Percentiles rank a stretch among this genome's conserved stretches.
phyloP scores from a whole-genome alignment of 176 grass and related monocot species.

The Oryza longistaminata region DNA sequence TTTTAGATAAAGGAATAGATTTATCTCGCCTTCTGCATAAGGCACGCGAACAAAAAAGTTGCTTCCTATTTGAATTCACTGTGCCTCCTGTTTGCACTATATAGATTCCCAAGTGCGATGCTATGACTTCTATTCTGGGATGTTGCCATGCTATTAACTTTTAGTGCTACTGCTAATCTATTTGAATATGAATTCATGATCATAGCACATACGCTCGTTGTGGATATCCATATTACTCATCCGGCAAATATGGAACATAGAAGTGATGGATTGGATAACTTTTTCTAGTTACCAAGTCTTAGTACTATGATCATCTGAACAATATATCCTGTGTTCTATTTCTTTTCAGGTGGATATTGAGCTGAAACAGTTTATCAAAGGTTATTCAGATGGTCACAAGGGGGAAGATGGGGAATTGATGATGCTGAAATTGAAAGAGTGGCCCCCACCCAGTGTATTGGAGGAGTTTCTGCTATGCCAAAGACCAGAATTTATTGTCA shows the following conservation, averaged over 20 bases:
- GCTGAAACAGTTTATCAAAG: conserved; percentile 81
- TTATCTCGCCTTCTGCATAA: no score
- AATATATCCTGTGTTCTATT: conserved; percentile 23
- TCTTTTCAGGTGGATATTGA: conserved; percentile 80
- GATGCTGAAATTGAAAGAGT: conserved; percentile 90
- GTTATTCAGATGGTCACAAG: conserved; percentile 68
- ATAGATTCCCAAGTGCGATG: neutral
- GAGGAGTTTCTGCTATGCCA: conserved; percentile 91
- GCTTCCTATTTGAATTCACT: conserved; percentile 16
- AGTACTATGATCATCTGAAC: neutral
- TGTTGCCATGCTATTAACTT: neutral
- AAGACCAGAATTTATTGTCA: conserved; percentile 89
- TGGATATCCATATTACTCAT: neutral
- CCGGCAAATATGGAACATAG: neutral
- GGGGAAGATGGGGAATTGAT: conserved; percentile 39
- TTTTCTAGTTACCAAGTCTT: neutral
- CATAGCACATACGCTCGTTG: no score
- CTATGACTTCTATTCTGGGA: conserved; percentile 7
- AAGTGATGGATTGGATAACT: conserved; percentile 8
- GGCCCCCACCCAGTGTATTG: conserved; percentile 63
- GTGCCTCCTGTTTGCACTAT: neutral
- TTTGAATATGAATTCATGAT: conserved; percentile 16
- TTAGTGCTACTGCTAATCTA: neutral
- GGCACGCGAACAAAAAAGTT: no score
- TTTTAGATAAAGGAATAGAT: no score